phyloP scores from a whole-genome alignment of 768 basidiomycete species.

The Cytidiella melzeri region DNA sequence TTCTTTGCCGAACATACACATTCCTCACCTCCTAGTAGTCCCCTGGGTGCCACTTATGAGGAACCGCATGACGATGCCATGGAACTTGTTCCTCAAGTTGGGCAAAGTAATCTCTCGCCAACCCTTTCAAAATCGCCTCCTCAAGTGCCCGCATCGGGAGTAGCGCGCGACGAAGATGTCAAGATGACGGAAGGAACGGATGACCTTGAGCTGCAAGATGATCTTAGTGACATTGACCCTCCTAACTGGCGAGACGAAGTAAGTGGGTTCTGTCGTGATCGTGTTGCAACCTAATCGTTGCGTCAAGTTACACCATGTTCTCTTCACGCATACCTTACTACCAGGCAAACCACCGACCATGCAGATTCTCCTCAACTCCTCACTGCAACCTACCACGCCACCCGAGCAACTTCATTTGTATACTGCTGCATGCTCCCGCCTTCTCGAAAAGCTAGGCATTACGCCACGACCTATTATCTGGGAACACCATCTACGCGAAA shows the following conservation, averaged over 20 bases:
- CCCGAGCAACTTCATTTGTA: conserved; percentile 30
- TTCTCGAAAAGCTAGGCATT: conserved; percentile 42
- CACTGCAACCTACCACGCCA: conserved; percentile 20
- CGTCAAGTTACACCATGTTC: conserved; percentile 48
- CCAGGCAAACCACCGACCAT: conserved; percentile 39
- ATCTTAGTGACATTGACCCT: conserved; percentile 25
- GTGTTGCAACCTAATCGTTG: conserved; percentile 2
- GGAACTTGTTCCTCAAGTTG: not conserved
- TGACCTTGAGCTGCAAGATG: conserved; percentile 24
- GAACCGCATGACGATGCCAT: conserved; percentile 4
- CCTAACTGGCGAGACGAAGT: conserved; percentile 57
- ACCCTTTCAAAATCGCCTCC: not conserved
- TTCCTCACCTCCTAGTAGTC: conserved; percentile 22
- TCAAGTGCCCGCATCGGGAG: not conserved
- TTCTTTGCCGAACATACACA: conserved; percentile 11
- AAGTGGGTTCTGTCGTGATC: conserved; percentile 12
- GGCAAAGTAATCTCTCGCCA: not conserved
- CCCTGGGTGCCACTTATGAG: conserved; percentile 7
- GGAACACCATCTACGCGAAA: conserved; percentile 9
- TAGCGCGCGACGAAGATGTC: conserved; percentile 10
- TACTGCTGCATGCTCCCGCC: conserved; percentile 33
- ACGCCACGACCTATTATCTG: conserved; percentile 3
- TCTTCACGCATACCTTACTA: conserved; percentile 50
- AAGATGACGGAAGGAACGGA: conserved; percentile 22
- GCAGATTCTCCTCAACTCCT: conserved; percentile 42